Evolutionary conservation across 768 basidiomycete species (phyloP), one percentile per base, ranked within the genome.

Genomic region (Boletus speciosus): DNA sequence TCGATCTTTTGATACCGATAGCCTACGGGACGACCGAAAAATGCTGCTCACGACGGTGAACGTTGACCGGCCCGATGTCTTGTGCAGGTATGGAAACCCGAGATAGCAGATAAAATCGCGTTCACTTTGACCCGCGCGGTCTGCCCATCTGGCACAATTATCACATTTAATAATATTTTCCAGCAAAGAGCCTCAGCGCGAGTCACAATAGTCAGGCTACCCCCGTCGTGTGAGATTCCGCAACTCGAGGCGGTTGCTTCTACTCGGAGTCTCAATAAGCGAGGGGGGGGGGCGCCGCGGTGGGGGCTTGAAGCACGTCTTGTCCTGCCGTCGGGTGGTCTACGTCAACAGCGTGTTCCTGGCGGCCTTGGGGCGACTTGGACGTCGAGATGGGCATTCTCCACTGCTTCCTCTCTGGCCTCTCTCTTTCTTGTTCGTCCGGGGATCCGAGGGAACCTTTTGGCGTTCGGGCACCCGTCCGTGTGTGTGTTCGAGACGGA

Each of bases 401-500:
- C 27, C 29, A 37, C 38, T 47, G 19, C n/a, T 36, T 3, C 4
- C 7, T 29, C 41, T 19, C 32, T 21, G 19, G 10, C 4, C 50
- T 16, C 27, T 29, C 6, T 54, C 29, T 31, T 23, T 10, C 21
- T 31, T 10, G 7, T 23, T n/a, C 23, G 23, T 14, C 10, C 11
- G 16, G 8, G 21, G 23, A 40, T 47, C 34, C 46, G 19, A 37
- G 37, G 32, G 34, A 54, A 36, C 10, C 14, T 40, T 35, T 6
- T 25, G 5, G 41, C 23, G 25, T 39, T 19, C 43, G 51, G 60
- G 36, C 39, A 31, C 48, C 51, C 47, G 38, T 11, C 21, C 36
- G 31, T 27, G 61, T 29, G 40, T 36, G 43, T 39, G 21, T 43
- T 47, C 37, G 51, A 48, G 56, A 19, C 12, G 49, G 41, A 40